Evolutionary conservation across 2,329 filamentous ascomycete species (phyloP).

Genomic region (Drechslerella coelobrocha): DNA sequence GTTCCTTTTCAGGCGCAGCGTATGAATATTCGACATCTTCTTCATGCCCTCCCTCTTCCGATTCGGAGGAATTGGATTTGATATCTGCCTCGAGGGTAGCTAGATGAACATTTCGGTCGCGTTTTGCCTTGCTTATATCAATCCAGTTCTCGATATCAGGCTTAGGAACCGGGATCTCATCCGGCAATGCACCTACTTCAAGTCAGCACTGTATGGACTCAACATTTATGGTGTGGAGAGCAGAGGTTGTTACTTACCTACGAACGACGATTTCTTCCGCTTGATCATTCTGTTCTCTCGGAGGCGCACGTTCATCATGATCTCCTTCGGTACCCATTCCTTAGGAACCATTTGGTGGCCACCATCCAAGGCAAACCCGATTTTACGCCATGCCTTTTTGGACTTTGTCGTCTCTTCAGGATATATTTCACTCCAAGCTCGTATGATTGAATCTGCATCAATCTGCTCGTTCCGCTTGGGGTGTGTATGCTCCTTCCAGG

Average conservation of each 20-base stretch:
- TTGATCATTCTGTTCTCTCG: not conserved
- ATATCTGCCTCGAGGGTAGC: too few relatives aligned
- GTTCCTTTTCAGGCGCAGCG: too few relatives aligned
- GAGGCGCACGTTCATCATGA: not conserved
- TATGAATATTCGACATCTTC: too few relatives aligned
- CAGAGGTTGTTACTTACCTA: not conserved
- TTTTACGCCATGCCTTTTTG: not conserved
- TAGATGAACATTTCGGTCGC: too few relatives aligned
- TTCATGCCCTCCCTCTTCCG: too few relatives aligned
- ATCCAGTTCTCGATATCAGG: too few relatives aligned
- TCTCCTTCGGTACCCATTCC: not conserved
- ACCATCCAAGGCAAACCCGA: not conserved
- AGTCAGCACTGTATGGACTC: too few relatives aligned
- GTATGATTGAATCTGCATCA: not conserved
- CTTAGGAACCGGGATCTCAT: too few relatives aligned
- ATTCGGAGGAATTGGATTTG: too few relatives aligned
- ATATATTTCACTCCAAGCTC: conserved; percentile 7
- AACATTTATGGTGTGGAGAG: too few relatives aligned
- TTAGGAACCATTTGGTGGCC: not conserved
- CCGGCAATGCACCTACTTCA: too few relatives aligned
- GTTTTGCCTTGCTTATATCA: too few relatives aligned
- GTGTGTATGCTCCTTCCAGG: conserved; percentile 22
- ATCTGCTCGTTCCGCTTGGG: not conserved
- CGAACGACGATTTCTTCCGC: not conserved
- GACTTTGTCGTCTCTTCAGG: not conserved